Base-by-base conservation (phyloP, 2,329 filamentous ascomycete genomes). In the Myriosclerotinia scirpicola region DNA sequence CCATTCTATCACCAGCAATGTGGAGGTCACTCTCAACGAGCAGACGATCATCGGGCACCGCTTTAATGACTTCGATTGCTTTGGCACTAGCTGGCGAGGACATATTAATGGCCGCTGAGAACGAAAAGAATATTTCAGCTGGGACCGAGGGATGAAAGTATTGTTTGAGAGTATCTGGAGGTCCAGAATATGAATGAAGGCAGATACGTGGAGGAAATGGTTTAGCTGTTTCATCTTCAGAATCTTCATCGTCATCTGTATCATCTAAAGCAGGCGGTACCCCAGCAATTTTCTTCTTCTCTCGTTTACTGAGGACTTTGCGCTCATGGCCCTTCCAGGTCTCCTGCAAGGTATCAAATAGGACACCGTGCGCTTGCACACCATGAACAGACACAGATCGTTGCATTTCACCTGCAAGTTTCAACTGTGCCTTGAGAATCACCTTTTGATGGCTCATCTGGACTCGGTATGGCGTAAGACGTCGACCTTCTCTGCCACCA, bases 11-110 rank as follows among this genome's bases (percentile, higher is more conserved):
- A 0, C 95, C 95, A 0, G 94, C 95, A 26, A 80, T 85, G 77
- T 98, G 92, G 67, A 97, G 77, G 78, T 99, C 95, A 76, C 93
- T 98, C 78, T 99, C 95, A 2, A 96, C 83, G 26, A 99, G 82
- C 15, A 99, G 80, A 64, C 88, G 84, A 71, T 94, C 85, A 70
- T 92, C 90, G 0, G 95, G 94, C 3, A 96, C 82, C 3, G 84
- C 84, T 68, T 84, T 85, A 58, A 98, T 83, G 26, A 89, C 84
- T 26, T 93, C 87, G 34, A 72, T 80, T 81, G 54, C 69, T 76
- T 74, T 77, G 80, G 74, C 73, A 77, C 69, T 79, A 81, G 75
- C 73, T 81, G 72, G 72, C 76, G 84, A 81, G 42, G 84, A 83
- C 73, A 93, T 85, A 75, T 98, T 99, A 73, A 99, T 90, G 7